These are phyloP conservation scores for Oldenlandia corymbosa DNA, from an alignment of 257 asterid species.

Conservation along the genomic window DNA sequence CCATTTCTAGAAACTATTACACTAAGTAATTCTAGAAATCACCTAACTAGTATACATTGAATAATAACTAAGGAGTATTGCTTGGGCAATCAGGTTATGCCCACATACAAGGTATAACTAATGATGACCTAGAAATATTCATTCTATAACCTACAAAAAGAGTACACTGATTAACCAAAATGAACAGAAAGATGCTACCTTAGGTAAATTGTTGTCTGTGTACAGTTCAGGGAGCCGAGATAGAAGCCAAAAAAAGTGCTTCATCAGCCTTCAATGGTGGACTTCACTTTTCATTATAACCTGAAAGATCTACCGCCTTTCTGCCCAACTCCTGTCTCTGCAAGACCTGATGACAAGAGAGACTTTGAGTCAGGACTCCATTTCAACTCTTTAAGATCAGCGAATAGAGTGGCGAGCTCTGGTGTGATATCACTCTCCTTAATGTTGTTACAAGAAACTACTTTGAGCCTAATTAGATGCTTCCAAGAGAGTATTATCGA, in stretches of 20 bases:
- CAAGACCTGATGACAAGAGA: slow-evolving; percentile 54
- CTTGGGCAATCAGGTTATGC: not conserved
- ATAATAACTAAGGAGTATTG: not conserved
- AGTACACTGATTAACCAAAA: not conserved
- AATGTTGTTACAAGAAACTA: slow-evolving; percentile 72
- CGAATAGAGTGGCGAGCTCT: slow-evolving; percentile 66
- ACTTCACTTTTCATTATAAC: slow-evolving; percentile 33
- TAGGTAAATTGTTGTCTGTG: not conserved
- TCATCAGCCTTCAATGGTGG: not conserved
- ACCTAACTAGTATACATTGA: slow-evolving; percentile 7
- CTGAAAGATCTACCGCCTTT: slow-evolving; percentile 71
- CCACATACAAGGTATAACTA: not conserved
- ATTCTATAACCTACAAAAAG: not conserved
- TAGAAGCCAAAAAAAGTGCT: not conserved
- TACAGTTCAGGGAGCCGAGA: not conserved
- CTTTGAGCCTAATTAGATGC: slow-evolving; percentile 70
- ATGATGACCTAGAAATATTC: slow-evolving; percentile 11
- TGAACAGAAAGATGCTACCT: not conserved
- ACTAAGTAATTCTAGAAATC: not conserved
- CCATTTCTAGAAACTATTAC: slow-evolving; percentile 4
- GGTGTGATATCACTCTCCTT: slow-evolving; percentile 81
- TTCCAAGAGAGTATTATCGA: slow-evolving; percentile 72
- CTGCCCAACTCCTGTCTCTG: slow-evolving; percentile 85
- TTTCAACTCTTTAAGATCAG: slow-evolving; percentile 72
- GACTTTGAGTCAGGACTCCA: slow-evolving; percentile 91